These are phyloP conservation scores for Calonectria honghensis DNA, from an alignment of 2,329 filamentous ascomycete genomes.

Conservation along the genomic window DNA sequence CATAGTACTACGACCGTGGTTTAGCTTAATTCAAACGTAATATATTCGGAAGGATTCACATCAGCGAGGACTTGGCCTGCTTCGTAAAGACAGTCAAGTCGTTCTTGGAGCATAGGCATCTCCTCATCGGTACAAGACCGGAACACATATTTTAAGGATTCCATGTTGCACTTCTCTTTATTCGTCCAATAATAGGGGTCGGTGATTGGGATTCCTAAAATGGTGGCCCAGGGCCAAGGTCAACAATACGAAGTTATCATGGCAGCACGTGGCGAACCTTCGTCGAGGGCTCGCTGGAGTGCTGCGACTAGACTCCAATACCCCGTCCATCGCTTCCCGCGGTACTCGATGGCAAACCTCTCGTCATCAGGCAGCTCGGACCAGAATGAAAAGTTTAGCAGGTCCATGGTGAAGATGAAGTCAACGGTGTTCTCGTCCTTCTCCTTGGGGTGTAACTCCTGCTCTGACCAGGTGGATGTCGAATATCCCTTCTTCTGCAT, in stretches of 20 bases:
- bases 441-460: slow-evolving; percentile 90
- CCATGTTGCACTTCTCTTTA: slow-evolving; percentile 84
- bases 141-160: slow-evolving; percentile 85
- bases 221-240: slow-evolving; percentile 17
- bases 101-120: slow-evolving; percentile 88
- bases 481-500: slow-evolving; percentile 92
- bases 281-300: slow-evolving; percentile 90
- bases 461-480: slow-evolving; percentile 88
- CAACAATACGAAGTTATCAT: slow-evolving; percentile 20
- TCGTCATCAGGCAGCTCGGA: slow-evolving; percentile 81
- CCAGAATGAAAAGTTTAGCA: slow-evolving; percentile 99
- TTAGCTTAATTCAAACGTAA: slow-evolving; percentile 19
- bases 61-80: slow-evolving; percentile 87
- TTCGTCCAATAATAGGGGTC: slow-evolving; percentile 90
- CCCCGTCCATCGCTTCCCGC: slow-evolving; percentile 88
- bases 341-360: slow-evolving; percentile 89
- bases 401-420: slow-evolving; percentile 98
- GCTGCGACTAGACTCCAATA: slow-evolving; percentile 96
- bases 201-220: slow-evolving; percentile 87
- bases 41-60: slow-evolving; percentile 66
- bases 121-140: slow-evolving; percentile 89
- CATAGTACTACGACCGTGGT: slow-evolving; percentile 76
- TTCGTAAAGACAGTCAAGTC: slow-evolving; percentile 87
- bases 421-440: slow-evolving; percentile 88
- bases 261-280: slow-evolving; percentile 70